Conservation (phyloP, 495 filamentous ascomycete species). For the Rhypophila decipiens region DNA sequence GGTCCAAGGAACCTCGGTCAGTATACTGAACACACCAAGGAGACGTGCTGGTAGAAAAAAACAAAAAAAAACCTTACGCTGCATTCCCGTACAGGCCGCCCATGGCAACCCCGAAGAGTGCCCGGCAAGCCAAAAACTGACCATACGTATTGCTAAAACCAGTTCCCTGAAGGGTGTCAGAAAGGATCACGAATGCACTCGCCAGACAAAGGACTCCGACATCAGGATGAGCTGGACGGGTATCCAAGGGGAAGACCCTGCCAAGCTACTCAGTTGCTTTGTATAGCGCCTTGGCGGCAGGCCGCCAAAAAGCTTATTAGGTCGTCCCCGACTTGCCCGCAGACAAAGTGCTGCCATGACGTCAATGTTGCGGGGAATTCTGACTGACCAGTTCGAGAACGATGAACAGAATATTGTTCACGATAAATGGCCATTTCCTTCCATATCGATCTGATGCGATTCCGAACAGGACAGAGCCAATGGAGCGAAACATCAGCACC, state of each 20-base stretch:
- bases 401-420: constrained; percentile 80
- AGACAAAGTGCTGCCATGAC: neutral
- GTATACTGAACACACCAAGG: neutral
- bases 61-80: no score
- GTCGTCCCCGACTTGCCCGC: neutral
- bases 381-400: constrained; percentile 58
- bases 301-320: neutral
- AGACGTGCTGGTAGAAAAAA: no score
- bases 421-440: constrained; percentile 80
- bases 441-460: constrained; percentile 78
- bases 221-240: no score
- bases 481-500: constrained; percentile 72
- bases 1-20: no score
- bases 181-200: neutral
- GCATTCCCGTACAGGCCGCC: constrained; percentile 85
- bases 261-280: no score
- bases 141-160: constrained; percentile 73
- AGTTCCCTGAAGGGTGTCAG: constrained; percentile 46
- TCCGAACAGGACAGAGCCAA: constrained; percentile 69
- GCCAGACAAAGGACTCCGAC: no score
- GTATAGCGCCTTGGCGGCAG: neutral
- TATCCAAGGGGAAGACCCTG: no score
- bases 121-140: constrained; percentile 72
- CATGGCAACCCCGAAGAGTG: constrained; percentile 88
- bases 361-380: neutral